Base-by-base conservation (phyloP, 2,329 filamentous ascomycete genomes). In the Tolypocladium capitatum region DNA sequence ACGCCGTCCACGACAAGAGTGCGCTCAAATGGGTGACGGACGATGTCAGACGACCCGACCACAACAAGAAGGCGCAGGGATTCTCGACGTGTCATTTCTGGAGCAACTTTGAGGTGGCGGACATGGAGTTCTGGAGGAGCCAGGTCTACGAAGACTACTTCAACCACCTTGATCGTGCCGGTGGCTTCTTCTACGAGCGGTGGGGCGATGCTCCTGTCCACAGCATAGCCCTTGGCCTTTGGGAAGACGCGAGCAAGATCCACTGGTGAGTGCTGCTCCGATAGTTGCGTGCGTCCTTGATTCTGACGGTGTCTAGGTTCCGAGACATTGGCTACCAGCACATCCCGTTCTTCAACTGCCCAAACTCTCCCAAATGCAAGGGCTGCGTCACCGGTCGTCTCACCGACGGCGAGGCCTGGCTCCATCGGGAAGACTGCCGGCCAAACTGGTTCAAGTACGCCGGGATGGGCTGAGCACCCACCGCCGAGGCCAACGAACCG, bases 81-180 rank as follows among this genome's bases (percentile, higher is more conserved):
- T 98, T 95, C 72, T 94, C 88, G 32, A 97, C 92, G 2, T 98
- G 92, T 65, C 92, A 98, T 67, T 98, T 98, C 73, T 98, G 92
- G 92, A 92, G 84, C 59, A 98, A 98, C 67, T 98, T 98, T 58
- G 92, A 98, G 68, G 91, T 98, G 58, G 91, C 79, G 43, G 88
- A 96, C 65, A 79, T 98, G 76, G 78, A 78, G 53, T 95, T 98
- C 67, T 98, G 89, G 86, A 75, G 92, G 44, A 86, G 88, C 61
- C 80, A 90, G 63, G 76, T 80, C 42, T 98, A 98, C 62, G 86
- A 94, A 62, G 89, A 94, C 53, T 98, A 96, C 67, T 98, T 98
- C 63, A 82, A 94, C 61, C 89, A 97, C 65, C 76, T 98, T 32
- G 92, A 98, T 86, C 90, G 86, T 20, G 87, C 90, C 0, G 92